phyloP scores from a whole-genome alignment of 2,329 filamentous ascomycete genomes.

The Xylaria sp. region DNA sequence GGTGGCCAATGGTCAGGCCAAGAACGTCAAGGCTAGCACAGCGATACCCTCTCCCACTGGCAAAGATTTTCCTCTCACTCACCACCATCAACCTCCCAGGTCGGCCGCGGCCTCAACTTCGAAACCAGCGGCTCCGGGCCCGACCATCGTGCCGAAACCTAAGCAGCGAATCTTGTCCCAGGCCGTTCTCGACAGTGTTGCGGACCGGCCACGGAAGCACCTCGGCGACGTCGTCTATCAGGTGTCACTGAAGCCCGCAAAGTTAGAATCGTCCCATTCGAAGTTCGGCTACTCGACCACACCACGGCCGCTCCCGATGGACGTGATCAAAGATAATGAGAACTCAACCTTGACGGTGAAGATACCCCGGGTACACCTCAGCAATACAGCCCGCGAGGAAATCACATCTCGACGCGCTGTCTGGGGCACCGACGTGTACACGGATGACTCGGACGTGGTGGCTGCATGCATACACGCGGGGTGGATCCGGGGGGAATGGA shows the following conservation, averaged over 20 bases:
- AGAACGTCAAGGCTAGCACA: conserved; percentile 51
- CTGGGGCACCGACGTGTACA: conserved; percentile 95
- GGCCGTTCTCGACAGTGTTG: conserved; percentile 71
- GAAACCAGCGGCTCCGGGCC: conserved; percentile 39
- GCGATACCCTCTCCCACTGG: conserved; percentile 50
- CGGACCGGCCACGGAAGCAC: conserved; percentile 73
- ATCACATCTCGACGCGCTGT: conserved; percentile 79
- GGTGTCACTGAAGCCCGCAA: conserved; percentile 61
- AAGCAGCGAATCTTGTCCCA: conserved; percentile 70
- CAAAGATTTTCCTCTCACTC: conserved; percentile 44
- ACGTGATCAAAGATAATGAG: conserved; percentile 71
- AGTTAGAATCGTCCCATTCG: conserved; percentile 47
- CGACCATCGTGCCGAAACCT: conserved; percentile 56
- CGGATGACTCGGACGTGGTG: conserved; percentile 91
- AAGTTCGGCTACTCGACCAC: conserved; percentile 53
- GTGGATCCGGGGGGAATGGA: conserved; percentile 89
- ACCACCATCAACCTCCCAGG: conserved; percentile 55
- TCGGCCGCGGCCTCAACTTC: conserved; percentile 40
- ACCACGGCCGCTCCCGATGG: conserved; percentile 75
- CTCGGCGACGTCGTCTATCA: conserved; percentile 85
- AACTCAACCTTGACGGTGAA: conserved; percentile 92
- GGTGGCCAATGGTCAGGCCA: conserved; percentile 48
- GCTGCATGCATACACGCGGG: conserved; percentile 92
- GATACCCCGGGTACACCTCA: conserved; percentile 78
- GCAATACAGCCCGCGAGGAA: conserved; percentile 71